Base-by-base conservation (phyloP, 805 yeast species). In the Clavispora carvajalis region DNA sequence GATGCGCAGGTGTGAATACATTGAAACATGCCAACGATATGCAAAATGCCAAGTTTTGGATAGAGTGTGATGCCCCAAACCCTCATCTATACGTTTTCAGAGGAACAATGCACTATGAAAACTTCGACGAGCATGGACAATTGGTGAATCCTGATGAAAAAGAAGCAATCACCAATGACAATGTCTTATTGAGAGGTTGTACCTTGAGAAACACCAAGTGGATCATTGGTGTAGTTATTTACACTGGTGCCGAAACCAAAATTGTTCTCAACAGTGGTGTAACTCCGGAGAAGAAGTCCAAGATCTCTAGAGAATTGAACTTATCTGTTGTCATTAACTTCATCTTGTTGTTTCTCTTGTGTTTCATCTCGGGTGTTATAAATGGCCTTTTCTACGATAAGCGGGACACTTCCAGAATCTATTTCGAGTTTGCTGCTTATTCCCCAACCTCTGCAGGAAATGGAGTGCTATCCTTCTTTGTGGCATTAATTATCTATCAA, bases 261-360 rank as follows among this genome's bases (percentile, higher is more conserved):
- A 81, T 85, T 43, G 80, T 85, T 81, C 62, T 85, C 46, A 85
- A 85, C 57, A 72, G 90, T 3, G 93, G 93, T 37, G 71, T 75
- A 21, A 84, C 93, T 0, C 95, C 95, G 7, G 77, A 82, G 2
- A 85, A 85, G 57, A 72, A 77, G 35, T 79, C 86, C 8, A 71
- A 77, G 50, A 77, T 85, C 38, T 71, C 86, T 1, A 67, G 77
- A 29, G 83, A 82, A 48, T 71, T 85, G 51, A 85, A 85, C 57
- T 60, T 77, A 34, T 80, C 82, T 36, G 89, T 85, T 23, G 51
- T 78, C 22, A 65, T 76, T 57, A 84, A 85, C 55, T 85, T 85
- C 54, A 47, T 66, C 2, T 60, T 82, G 26, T 62, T 85, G 42
- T 82, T 85, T 54, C 51, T 79, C 15, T 54, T 85, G 48, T 82